Conservation (phyloP, 1,139 yeast genomes). For the Blastobotrys elegans region DNA sequence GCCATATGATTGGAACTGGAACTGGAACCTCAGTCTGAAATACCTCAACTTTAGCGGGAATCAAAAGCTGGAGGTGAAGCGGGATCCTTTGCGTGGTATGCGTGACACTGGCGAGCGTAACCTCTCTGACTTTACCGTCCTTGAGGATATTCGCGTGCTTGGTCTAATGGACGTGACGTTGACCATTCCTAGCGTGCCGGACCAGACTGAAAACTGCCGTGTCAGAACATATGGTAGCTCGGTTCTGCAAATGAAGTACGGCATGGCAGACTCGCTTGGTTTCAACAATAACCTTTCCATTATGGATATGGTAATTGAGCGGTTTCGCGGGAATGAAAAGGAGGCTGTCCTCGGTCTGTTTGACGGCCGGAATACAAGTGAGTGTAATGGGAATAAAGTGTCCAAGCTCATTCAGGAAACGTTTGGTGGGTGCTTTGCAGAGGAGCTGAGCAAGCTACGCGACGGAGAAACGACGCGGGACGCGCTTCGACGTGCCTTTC, state of each 20-base stretch:
- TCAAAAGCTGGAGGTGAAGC: conserved; percentile 80
- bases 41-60: conserved; percentile 91
- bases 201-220: conserved; percentile 77
- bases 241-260: conserved; percentile 72
- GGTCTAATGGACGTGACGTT: conserved; percentile 95
- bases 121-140: conserved; percentile 70
- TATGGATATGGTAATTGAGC: conserved; percentile 82
- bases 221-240: conserved; percentile 91
- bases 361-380: conserved; percentile 68
- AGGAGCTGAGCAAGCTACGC: conserved; percentile 53
- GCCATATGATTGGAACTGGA: conserved; percentile 99
- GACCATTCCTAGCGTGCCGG: conserved; percentile 79
- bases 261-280: conserved; percentile 87
- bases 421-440: conserved; percentile 57
- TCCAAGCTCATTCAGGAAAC: conserved; percentile 71
- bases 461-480: conserved; percentile 47
- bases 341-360: conserved; percentile 73
- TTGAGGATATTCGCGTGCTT: conserved; percentile 65
- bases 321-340: conserved; percentile 76
- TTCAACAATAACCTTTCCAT: conserved; percentile 60
- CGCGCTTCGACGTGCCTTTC: conserved; percentile 76
- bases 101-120: conserved; percentile 35
- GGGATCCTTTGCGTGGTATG: conserved; percentile 42
- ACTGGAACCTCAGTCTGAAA: conserved; percentile 67
- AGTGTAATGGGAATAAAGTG: conserved; percentile 47